Evolutionary conservation across 345 rosid genomes (phyloP), one percentile per base, ranked within the genome.

Genomic region (Gossypium rotundifolium): DNA sequence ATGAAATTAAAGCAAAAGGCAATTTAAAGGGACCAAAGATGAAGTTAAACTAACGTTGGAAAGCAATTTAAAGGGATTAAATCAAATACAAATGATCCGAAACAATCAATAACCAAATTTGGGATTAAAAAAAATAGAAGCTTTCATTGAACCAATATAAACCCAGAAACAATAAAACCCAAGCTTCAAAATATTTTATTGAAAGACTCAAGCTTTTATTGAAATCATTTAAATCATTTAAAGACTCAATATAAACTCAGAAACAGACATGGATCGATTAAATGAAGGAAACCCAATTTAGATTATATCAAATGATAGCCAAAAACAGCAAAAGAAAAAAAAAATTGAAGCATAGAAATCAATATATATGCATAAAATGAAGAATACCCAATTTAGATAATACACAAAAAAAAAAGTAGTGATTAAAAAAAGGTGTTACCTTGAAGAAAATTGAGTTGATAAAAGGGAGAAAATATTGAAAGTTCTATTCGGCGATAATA

Each of bases 321-420:
- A 33, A 33, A 33, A 33, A 8, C 45, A 8, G 18, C 25, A 2
- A 27, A 27, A 70, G 70, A 55, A 61, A 12, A 18, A n/a, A n/a
- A 9, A 12, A 33, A 0, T 65, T 45, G 11, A 45, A 65, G 29
- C 27, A 65, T 9, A 45, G 54, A 66, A 65, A 20, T 11, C 53
- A 66, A n/a, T n/a, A 45, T 2, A 45, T 53, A 45, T 12, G 38
- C 53, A 45, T 45, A 10, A 38, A 66, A 22, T 20, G 54, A 45
- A 77, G 18, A 23, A 59, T 55, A 38, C 70, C 78, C 75, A 73
- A 58, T 45, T 71, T 72, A 65, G 78, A 78, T 65, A 45, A 80
- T 74, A 55, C 70, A 33, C 23, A 69, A n/a, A n/a, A 62, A 49
- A 65, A 75, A 4, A 18, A 17, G 3, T 25, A 51, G 20, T 53